Conservation (phyloP, 2,329 filamentous ascomycete genomes). For the Cladophialophora bantiana region DNA sequence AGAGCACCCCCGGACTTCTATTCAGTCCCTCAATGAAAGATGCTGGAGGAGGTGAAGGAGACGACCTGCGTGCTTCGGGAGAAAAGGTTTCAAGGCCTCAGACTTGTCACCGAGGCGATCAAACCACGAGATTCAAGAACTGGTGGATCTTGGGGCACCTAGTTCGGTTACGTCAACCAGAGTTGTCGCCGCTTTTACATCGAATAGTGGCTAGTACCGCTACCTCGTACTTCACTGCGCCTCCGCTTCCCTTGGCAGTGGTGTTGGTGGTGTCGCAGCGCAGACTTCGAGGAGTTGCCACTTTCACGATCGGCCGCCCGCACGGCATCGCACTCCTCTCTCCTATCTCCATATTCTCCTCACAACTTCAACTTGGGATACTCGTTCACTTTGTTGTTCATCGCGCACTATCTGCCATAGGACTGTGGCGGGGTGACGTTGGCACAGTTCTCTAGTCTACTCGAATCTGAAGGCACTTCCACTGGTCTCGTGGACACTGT, state of each 20-base stretch:
- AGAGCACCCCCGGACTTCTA: neutral
- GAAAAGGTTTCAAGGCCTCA: neutral
- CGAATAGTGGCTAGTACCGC: too few relatives aligned
- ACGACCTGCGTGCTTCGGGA: slow-evolving; percentile 4
- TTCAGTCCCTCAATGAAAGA: neutral
- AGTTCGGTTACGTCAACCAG: neutral
- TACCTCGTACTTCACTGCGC: neutral
- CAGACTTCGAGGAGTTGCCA: slow-evolving; percentile 7
- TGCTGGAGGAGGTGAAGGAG: neutral
- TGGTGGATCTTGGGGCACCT: slow-evolving; percentile 2
- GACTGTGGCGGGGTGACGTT: slow-evolving; percentile 12
- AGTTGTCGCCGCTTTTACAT: too few relatives aligned
- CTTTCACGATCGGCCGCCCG: neutral
- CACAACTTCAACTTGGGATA: neutral
- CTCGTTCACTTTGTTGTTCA: neutral
- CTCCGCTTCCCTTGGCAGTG: slow-evolving; percentile 2
- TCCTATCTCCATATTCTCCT: neutral
- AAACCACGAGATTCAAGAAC: neutral
- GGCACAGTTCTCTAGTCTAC: slow-evolving; percentile 16
- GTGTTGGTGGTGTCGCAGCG: neutral
- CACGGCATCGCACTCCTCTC: neutral
- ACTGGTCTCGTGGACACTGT: slow-evolving; percentile 33
- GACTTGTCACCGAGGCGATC: neutral
- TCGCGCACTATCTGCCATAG: slow-evolving; percentile 2
- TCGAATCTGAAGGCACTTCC: slow-evolving; percentile 22